Base-by-base conservation (phyloP, 768 basidiomycete genomes). In the Auricularia sp. region DNA sequence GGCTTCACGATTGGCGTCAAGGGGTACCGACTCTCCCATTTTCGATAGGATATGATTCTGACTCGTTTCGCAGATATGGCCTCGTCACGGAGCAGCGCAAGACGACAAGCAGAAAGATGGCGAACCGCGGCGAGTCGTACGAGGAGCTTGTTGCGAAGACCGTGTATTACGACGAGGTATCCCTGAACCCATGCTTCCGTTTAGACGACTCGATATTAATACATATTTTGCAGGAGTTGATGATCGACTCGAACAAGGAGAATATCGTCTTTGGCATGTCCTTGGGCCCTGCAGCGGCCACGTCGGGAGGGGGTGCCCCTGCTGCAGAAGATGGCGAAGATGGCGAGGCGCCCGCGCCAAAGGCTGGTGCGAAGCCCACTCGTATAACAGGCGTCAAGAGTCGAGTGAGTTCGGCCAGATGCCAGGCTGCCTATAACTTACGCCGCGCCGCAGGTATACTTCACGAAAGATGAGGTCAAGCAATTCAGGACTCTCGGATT, bases 61-160 rank as follows among this genome's bases (percentile, higher is more conserved):
- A 66, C 36, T 34, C 66, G 21, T 14, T 18, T 64, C 39, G 18
- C 68, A 97, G 93, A 59, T 99, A 96, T 73, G 87, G 91, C 8
- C 75, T 96, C 54, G 82, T 98, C 16, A 91, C 91, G 1, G 88
- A 94, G 70, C 93, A 95, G 75, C 90, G 83, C 73, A 95, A 88
- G 74, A 90, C 91, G 0, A 63, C 79, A 3, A 89, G 93, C 73
- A 88, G 84, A 71, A 91, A 93, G 70, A 94, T 97, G 66, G 83
- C 85, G 42, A 91, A 91, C 70, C 80, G 84, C 64, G 92, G 85
- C 59, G 87, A 87, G 71, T 79, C 80, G 66, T 88, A 86, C 87
- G 90, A 88, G 68, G 87, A 90, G 62, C 92, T 87, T 0, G 77
- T 80, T 53, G 80, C 80, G 61, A 84, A 84, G 71, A 90, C 91